Evolutionary conservation across 805 yeast species (phyloP).

Genomic region (Starmerella lactis-condensi): DNA sequence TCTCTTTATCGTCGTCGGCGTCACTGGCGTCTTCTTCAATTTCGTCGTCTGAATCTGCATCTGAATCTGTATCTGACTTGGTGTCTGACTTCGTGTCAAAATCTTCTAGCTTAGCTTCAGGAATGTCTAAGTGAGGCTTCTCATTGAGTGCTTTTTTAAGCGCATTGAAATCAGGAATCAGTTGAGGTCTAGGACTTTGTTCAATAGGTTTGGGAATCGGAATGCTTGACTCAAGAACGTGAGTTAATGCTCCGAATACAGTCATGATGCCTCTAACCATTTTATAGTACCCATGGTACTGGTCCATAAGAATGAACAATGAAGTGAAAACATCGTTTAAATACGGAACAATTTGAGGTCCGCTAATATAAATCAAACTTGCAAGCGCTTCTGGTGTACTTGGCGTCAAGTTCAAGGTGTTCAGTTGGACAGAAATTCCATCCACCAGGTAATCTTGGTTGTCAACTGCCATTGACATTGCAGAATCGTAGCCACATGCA

Average conservation of each 20-base stretch:
- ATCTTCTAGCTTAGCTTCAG: not conserved
- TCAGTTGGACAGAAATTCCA: conserved; percentile 48
- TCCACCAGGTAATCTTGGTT: conserved; percentile 74
- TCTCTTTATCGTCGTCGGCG: conserved; percentile 18
- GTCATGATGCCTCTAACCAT: conserved; percentile 56
- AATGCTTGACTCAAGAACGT: conserved; percentile 3
- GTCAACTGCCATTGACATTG: conserved; percentile 36
- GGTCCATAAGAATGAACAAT: conserved; percentile 58
- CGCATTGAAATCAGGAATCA: conserved; percentile 9
- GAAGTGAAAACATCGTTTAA: conserved; percentile 57
- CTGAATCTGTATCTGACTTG: conserved; percentile 15
- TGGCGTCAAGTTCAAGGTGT: conserved; percentile 56
- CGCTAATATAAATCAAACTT: conserved; percentile 53
- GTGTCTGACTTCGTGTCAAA: too few relatives aligned
- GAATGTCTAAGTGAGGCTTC: conserved; percentile 9
- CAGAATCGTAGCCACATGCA: conserved; percentile 32
- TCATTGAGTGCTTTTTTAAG: conserved; percentile 15
- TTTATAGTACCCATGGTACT: conserved; percentile 62
- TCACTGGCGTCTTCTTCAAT: conserved; percentile 17
- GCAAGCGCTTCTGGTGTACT: conserved; percentile 51
- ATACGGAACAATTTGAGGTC: conserved; percentile 42
- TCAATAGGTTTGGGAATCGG: too few relatives aligned
- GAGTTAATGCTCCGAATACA: conserved; percentile 29
- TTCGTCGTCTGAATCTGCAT: conserved; percentile 18
- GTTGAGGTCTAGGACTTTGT: conserved; percentile 9